A percentile compares a stretch with the other conserved stretches of the same genome.
Conservation (phyloP, 257 asterid genomes). For the Nicotiana tabacum region DNA sequence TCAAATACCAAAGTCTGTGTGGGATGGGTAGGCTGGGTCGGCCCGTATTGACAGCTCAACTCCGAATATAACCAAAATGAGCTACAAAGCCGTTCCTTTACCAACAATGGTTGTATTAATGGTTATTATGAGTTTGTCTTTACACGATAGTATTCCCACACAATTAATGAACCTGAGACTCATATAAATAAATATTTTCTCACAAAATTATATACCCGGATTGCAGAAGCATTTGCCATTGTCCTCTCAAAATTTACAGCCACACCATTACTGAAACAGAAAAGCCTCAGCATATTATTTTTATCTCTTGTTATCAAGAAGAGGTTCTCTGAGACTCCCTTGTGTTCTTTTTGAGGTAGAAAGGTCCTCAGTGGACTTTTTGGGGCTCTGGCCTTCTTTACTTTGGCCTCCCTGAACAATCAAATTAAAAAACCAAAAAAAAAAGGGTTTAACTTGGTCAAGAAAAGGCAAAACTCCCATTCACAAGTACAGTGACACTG, state of each 20-base stretch:
- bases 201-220: background rate
- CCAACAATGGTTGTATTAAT: background rate
- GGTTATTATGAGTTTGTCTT: background rate
- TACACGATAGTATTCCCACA: background rate
- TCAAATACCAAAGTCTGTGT: too few species aligned
- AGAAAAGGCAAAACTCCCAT: background rate
- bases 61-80: background rate
- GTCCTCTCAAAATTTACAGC: background rate
- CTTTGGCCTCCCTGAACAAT: slow-evolving; percentile 51
- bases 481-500: background rate
- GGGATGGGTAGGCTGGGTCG: too few species aligned
- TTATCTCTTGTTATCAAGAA: slow-evolving; percentile 27
- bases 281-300: slow-evolving; percentile 5
- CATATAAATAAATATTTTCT: background rate
- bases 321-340: slow-evolving; percentile 34
- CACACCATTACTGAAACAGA: background rate
- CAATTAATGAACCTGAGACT: background rate
- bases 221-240: background rate
- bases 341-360: slow-evolving; percentile 24
- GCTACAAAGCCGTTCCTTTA: background rate
- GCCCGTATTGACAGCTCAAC: too few species aligned
- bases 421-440: background rate
- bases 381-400: slow-evolving; percentile 46
- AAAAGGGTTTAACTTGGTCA: background rate
- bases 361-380: slow-evolving; percentile 39